Conservation (phyloP, 768 basidiomycete genomes). For the Pisolithus sp. region DNA sequence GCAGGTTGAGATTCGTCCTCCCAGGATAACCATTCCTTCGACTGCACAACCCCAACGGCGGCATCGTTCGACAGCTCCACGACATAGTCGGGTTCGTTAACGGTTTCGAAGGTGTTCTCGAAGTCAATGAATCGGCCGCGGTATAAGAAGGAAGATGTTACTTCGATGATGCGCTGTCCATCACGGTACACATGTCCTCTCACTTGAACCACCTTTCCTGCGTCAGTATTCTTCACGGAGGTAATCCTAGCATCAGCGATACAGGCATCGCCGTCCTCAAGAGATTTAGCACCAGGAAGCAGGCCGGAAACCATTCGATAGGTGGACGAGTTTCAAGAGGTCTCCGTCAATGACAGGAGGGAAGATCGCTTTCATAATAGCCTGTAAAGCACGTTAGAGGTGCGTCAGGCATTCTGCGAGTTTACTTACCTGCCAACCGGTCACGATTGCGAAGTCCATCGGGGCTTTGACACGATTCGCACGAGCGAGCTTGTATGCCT, state of each 20-base stretch:
- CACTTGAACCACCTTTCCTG: slow-evolving; percentile 90
- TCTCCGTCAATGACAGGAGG: slow-evolving; percentile 89
- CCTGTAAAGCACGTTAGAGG: slow-evolving; percentile 40
- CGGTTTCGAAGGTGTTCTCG: slow-evolving; percentile 91
- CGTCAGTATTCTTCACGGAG: slow-evolving; percentile 84
- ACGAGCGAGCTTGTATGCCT: slow-evolving; percentile 78
- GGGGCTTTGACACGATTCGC: slow-evolving; percentile 72
- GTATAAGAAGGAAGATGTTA: slow-evolving; percentile 93
- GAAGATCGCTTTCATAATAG: slow-evolving; percentile 99
- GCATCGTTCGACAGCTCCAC: slow-evolving; percentile 73
- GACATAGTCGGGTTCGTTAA: slow-evolving; percentile 83
- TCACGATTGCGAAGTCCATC: slow-evolving; percentile 98
- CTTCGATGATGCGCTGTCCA: slow-evolving; percentile 81
- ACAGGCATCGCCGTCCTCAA: slow-evolving; percentile 85
- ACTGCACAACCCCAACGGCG: slow-evolving; percentile 81
- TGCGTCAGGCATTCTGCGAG: not conserved
- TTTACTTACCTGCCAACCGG: slow-evolving; percentile 88
- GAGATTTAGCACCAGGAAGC: slow-evolving; percentile 67
- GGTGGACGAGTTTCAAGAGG: slow-evolving; percentile 90
- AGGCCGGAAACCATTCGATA: slow-evolving; percentile 96
- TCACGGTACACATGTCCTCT: slow-evolving; percentile 77
- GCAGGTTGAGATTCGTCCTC: slow-evolving; percentile 76
- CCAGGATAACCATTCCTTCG: slow-evolving; percentile 99
- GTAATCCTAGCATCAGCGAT: slow-evolving; percentile 82
- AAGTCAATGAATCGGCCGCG: slow-evolving; percentile 92